Evolutionary conservation across 768 basidiomycete genomes (phyloP).

Genomic region (Lyophyllum atratum): DNA sequence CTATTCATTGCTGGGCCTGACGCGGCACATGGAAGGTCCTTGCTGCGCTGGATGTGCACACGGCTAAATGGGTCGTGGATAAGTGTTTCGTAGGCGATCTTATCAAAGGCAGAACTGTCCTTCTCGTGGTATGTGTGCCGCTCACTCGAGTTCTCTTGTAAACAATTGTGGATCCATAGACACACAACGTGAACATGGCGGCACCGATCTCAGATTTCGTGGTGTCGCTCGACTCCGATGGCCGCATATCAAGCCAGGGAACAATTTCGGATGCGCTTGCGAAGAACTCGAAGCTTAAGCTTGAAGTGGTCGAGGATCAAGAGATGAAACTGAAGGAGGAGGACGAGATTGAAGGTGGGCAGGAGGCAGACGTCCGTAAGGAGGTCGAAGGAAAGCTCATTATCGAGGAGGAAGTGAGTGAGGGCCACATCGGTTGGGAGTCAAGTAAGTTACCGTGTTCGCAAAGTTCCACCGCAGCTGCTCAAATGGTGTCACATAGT

Average conservation of each 20-base stretch:
- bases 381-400: conserved; percentile 57
- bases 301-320: conserved; percentile 31
- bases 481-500: conserved; percentile 22
- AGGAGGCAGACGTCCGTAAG: conserved; percentile 17
- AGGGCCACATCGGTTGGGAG: conserved; percentile 58
- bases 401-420: conserved; percentile 60
- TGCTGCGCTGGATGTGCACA: conserved; percentile 49
- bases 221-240: conserved; percentile 55
- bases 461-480: conserved; percentile 20
- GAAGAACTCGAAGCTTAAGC: conserved; percentile 29
- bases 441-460: conserved; percentile 26
- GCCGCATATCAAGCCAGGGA: conserved; percentile 50
- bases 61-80: conserved; percentile 78
- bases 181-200: conserved; percentile 51
- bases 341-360: conserved; percentile 21
- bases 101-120: conserved; percentile 70
- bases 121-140: conserved; percentile 66
- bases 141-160: background rate
- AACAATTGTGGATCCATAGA: conserved; percentile 23
- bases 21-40: background rate
- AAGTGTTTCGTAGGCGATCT: conserved; percentile 83
- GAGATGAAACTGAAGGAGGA: conserved; percentile 24
- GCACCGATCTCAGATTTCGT: conserved; percentile 55
- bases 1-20: too few species aligned
- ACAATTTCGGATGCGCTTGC: conserved; percentile 48